These are phyloP conservation scores for Exidia glandulosa DNA, from an alignment of 768 basidiomycete species.

Conservation along the genomic window DNA sequence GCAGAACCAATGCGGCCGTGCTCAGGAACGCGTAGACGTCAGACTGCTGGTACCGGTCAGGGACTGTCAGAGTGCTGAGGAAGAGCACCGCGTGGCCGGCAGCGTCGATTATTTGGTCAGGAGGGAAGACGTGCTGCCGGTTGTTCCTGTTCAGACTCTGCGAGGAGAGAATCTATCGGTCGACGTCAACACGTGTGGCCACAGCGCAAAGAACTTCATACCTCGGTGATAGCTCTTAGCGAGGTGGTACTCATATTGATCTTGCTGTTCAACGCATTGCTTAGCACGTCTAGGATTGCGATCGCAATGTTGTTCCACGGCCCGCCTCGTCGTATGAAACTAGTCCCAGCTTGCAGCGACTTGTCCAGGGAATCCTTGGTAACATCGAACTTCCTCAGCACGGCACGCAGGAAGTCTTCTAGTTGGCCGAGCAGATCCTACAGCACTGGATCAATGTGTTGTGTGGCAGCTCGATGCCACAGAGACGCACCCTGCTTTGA, in stretches of 20 bases:
- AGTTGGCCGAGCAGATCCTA: slow-evolving; percentile 49
- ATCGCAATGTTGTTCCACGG: slow-evolving; percentile 23
- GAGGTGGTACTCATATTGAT: slow-evolving; percentile 38
- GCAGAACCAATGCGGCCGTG: slow-evolving; percentile 42
- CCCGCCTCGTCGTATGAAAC: not conserved
- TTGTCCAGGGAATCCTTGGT: slow-evolving; percentile 11
- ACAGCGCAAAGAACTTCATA: slow-evolving; percentile 13
- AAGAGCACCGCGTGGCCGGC: slow-evolving; percentile 11
- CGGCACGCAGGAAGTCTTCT: slow-evolving; percentile 50
- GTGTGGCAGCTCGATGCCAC: slow-evolving; percentile 6
- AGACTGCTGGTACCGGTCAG: slow-evolving; percentile 32
- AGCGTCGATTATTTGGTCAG: not conserved
- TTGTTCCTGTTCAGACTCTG: not conserved
- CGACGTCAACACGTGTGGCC: not conserved
- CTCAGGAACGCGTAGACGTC: slow-evolving; percentile 43
- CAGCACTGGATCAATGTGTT: not conserved
- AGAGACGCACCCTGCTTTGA: slow-evolving; percentile 34
- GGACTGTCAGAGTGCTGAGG: slow-evolving; percentile 19
- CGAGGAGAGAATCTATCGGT: not conserved
- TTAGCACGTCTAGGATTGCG: slow-evolving; percentile 39
- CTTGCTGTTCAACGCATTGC: slow-evolving; percentile 44
- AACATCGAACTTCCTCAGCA: slow-evolving; percentile 40
- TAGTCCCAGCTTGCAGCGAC: not conserved
- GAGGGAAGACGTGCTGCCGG: not conserved
- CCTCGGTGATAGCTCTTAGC: slow-evolving; percentile 43